Base-by-base conservation (phyloP, 2,329 filamentous ascomycete species). In the Rhynchosporium graminicola region DNA sequence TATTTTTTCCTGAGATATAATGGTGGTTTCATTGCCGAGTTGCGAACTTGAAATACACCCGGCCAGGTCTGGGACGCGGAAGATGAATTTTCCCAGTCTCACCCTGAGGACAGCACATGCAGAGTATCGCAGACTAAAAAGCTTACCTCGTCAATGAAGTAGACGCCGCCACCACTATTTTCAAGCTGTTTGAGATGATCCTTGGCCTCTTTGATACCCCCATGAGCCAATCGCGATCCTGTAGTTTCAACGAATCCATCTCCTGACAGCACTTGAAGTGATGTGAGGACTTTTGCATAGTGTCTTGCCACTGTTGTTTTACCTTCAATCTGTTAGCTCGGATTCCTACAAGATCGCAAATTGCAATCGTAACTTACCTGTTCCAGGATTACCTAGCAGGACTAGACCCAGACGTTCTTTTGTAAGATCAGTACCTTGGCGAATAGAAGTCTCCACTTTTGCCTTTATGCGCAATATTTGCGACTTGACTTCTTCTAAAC, bases 301-400 rank as follows among this genome's bases (percentile, higher is more conserved):
- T 89, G 75, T 0, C 89, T 80, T 0, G 90, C 90, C 0, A 93
- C 86, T 0, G 90, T 93, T 0, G 90, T 94, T 76, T 72, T 77
- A 80, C 87, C 88, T 65, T 87, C 89, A 3, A 87, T 87, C 0
- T 87, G 87, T 64, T 60, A 68, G 58, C 42, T 28, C 6, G 20
- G 20, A 20, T 20, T 20, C 20, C 20, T 20, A 20, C 20, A 26
- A 28, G 31, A 7, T 12, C 8, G 20, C 36, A 10, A 31, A 20
- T 56, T 42, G 20, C 9, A 28, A 56, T 42, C 13, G 5, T 43
- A 15, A 60, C 75, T 66, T 75, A 83, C 87, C 88, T 61, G 89
- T 92, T 3, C 90, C 90, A 0, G 90, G 89, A 68, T 92, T 93
- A 0, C 90, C 90, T 0, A 92, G 75, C 3, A 93, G 74, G 0